Conservation (phyloP, 495 filamentous ascomycete species). For the Lepidopterella palustris region DNA sequence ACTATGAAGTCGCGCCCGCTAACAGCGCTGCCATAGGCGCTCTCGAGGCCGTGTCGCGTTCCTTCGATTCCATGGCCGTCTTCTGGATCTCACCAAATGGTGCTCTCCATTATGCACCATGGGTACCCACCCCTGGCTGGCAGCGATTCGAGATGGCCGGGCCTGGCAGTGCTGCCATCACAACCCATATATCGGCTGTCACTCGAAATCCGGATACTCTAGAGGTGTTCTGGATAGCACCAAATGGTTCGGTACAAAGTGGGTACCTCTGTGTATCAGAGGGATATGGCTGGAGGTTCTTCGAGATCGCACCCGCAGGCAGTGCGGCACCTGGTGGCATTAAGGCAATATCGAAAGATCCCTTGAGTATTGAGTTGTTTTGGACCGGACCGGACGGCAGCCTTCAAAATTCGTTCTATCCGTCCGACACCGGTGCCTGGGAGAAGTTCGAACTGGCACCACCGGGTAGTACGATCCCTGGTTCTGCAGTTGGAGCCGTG, state of each 20-base stretch:
- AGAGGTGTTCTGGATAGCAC: neutral
- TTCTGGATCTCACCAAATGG: neutral
- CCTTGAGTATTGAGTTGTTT: neutral
- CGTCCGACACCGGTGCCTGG: neutral
- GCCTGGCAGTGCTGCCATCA: neutral
- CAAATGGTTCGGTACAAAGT: neutral
- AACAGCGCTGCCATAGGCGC: neutral
- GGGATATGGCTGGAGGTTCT: neutral
- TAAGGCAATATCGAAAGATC: neutral
- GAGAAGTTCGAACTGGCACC: neutral
- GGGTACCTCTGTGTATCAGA: neutral
- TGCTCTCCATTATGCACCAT: neutral
- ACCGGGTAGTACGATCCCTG: neutral
- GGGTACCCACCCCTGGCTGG: neutral
- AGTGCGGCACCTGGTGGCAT: neutral
- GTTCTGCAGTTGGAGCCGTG: neutral
- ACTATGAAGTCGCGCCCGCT: neutral
- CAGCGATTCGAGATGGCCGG: neutral
- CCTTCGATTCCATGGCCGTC: neutral
- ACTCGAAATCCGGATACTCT: neutral
- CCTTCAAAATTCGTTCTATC: neutral
- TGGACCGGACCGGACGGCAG: neutral
- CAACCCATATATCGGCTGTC: neutral
- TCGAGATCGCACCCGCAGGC: neutral
- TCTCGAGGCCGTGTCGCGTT: neutral